Percentiles rank a stretch among this genome's conserved stretches.
These are phyloP conservation scores for Verticillium tricorpus DNA, from an alignment of 2,329 filamentous ascomycete species.

Conservation along the genomic window DNA sequence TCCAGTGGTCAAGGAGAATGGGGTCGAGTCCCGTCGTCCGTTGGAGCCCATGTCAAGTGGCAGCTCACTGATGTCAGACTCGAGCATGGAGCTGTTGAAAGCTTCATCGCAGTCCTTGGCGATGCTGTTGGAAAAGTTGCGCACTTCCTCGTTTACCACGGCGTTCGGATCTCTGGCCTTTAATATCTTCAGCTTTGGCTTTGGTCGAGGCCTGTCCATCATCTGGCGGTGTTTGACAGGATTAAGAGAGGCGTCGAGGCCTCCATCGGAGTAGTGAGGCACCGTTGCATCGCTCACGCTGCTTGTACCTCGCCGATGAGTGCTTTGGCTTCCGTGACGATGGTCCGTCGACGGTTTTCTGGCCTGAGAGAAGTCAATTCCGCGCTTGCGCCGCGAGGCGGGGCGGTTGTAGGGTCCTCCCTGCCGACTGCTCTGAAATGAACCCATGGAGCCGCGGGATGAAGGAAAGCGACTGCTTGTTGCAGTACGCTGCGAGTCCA, in stretches of 20 bases:
- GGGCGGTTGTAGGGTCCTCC: slow-evolving; percentile 35
- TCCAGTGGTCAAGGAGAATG: slow-evolving; percentile 37
- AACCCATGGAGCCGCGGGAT: slow-evolving; percentile 41
- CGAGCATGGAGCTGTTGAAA: slow-evolving; percentile 65
- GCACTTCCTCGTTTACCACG: slow-evolving; percentile 66
- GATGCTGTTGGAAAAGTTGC: slow-evolving; percentile 78
- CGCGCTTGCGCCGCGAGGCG: slow-evolving; percentile 43
- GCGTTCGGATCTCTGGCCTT: slow-evolving; percentile 13
- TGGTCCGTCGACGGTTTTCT: slow-evolving; percentile 28
- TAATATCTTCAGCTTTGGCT: slow-evolving; percentile 18
- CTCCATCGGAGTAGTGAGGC: background rate
- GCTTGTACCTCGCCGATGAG: slow-evolving; percentile 17
- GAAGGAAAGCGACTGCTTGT: slow-evolving; percentile 24
- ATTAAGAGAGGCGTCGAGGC: background rate
- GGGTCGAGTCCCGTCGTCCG: slow-evolving; percentile 29
- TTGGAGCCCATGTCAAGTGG: slow-evolving; percentile 25
- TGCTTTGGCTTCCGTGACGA: slow-evolving; percentile 9
- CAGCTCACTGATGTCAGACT: slow-evolving; percentile 24
- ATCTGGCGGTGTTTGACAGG: background rate
- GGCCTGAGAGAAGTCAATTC: slow-evolving; percentile 49
- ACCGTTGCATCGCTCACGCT: background rate
- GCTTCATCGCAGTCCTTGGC: slow-evolving; percentile 84
- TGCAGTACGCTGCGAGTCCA: slow-evolving; percentile 25
- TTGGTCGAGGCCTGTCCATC: background rate
- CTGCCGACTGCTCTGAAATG: slow-evolving; percentile 42